Percentiles rank a stretch among this genome's conserved stretches.
Conservation (phyloP, 306 rosid genomes). For the Betula pendula region DNA sequence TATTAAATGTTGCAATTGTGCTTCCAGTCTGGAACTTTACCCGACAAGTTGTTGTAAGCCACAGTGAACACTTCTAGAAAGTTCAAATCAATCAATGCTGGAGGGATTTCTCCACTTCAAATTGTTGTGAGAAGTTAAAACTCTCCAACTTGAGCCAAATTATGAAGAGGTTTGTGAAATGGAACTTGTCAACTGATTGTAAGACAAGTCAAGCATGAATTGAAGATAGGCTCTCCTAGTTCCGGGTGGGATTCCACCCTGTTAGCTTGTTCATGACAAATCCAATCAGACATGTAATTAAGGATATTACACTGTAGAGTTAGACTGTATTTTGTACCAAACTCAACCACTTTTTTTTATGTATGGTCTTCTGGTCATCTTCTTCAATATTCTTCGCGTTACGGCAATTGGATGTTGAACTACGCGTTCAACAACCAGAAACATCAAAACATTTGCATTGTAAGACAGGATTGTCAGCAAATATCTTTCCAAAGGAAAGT, state of each 20-base stretch:
- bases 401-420: no score
- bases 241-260: neutral
- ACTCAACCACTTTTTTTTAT: neutral
- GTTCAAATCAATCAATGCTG: neutral
- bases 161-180: constrained; percentile 4
- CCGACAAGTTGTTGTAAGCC: constrained; percentile 18
- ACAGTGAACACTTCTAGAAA: neutral
- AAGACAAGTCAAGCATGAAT: constrained; percentile 12
- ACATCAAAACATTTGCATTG: no score
- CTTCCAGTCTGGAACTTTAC: neutral
- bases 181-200: neutral
- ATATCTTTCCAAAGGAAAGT: neutral
- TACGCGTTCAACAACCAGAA: no score
- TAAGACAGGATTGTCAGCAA: neutral
- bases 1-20: neutral
- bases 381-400: no score
- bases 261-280: constrained; percentile 6
- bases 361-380: neutral
- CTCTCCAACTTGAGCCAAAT: neutral
- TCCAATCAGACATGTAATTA: constrained; percentile 1
- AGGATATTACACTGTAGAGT: neutral
- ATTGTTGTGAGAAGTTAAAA: constrained; percentile 11
- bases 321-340: neutral
- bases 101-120: constrained; percentile 13
- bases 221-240: neutral